Evolutionary conservation across 495 filamentous ascomycete genomes (phyloP).

Genomic region (Aspergillus campestris): DNA sequence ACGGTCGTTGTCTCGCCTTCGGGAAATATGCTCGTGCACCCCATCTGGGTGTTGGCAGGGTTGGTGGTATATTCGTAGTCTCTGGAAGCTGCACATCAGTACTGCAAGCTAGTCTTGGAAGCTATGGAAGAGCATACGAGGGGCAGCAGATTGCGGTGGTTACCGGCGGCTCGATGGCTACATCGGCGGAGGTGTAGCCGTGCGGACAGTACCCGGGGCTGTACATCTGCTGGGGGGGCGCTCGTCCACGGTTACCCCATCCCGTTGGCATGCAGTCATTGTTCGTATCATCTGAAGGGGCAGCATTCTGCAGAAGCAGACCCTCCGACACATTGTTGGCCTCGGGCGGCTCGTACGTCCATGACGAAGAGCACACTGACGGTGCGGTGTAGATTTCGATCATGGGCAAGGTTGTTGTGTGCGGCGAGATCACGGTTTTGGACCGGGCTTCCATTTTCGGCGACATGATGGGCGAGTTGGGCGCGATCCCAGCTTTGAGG

Average conservation of each 20-base stretch:
- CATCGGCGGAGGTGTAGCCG: conserved; percentile 12
- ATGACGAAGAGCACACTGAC: conserved; percentile 7
- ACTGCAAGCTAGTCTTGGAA: neutral
- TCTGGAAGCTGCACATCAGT: neutral
- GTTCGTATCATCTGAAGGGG: neutral
- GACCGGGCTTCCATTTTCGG: no score
- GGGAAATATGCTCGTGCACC: conserved; percentile 5
- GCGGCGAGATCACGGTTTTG: neutral
- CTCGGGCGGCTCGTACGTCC: conserved; percentile 10
- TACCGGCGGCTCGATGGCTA: conserved; percentile 1
- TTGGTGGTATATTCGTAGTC: conserved; percentile 1
- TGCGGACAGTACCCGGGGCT: conserved; percentile 15
- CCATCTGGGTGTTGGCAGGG: neutral
- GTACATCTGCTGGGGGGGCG: neutral
- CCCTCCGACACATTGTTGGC: conserved; percentile 4
- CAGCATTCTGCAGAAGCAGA: conserved; percentile 15
- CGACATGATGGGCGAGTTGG: no score
- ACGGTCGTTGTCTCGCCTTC: conserved; percentile 1
- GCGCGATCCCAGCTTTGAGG: no score
- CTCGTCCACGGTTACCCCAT: conserved; percentile 4
- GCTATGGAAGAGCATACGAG: conserved; percentile 3
- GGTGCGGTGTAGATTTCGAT: conserved; percentile 11
- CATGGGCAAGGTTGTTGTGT: conserved; percentile 5
- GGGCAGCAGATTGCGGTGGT: conserved; percentile 15
- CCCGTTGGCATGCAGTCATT: conserved; percentile 9